Evolutionary conservation across 495 filamentous ascomycete species (phyloP).

Genomic region (Penicillium dipodomyicola): DNA sequence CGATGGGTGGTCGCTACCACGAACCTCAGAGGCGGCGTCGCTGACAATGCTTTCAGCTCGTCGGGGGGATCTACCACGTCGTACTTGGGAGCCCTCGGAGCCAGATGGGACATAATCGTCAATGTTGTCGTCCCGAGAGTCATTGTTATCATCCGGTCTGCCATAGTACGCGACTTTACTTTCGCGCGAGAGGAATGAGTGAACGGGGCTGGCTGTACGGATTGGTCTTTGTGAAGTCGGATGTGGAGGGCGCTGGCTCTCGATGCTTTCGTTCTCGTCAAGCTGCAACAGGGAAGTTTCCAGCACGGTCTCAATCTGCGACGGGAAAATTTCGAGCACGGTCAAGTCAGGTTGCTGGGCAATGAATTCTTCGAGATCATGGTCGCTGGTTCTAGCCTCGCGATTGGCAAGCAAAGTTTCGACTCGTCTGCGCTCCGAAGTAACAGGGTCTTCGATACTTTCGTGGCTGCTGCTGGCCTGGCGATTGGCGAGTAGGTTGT

Average conservation of each 20-base stretch:
- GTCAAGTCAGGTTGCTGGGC: background rate
- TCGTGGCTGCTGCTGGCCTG: too few species aligned
- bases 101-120: background rate
- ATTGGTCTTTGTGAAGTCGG: background rate
- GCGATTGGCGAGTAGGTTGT: too few species aligned
- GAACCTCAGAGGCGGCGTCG: too few species aligned
- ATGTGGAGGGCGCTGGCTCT: background rate
- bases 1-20: background rate
- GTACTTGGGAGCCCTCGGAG: background rate
- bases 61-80: background rate
- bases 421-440: too few species aligned
- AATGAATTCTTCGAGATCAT: background rate
- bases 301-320: background rate
- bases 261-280: background rate
- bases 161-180: background rate
- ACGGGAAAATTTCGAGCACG: background rate
- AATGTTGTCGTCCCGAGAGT: background rate
- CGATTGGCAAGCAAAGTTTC: background rate
- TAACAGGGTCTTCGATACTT: too few species aligned
- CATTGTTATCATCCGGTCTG: background rate
- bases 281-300: background rate
- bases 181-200: background rate
- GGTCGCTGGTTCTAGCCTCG: background rate
- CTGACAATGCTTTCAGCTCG: background rate
- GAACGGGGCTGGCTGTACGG: background rate